Base-by-base conservation (phyloP, 2,329 filamentous ascomycete genomes). In the Raffaelea arxii region DNA sequence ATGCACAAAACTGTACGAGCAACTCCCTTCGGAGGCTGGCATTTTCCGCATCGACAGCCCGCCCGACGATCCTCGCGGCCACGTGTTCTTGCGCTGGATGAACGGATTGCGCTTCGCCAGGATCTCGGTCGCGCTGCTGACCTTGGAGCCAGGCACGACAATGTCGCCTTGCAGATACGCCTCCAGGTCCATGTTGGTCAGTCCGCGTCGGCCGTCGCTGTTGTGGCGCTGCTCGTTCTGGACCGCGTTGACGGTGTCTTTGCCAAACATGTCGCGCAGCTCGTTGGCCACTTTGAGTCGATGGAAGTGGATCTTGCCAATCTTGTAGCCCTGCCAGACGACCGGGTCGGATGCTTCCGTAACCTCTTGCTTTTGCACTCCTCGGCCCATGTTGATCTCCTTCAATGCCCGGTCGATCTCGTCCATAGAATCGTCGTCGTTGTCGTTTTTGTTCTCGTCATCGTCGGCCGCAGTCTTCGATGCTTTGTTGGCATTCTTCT, bases 251-350 rank as follows among this genome's bases (percentile, higher is more conserved):
- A 74, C 84, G 58, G 68, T 76, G 46, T 71, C 78, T 53, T 67
- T 69, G 6, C 71, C 77, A 61, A 74, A 80, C 3, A 80, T 62
- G 25, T 66, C 69, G 43, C 74, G 83, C 88, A 98, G 96, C 67
- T 98, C 92, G 58, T 95, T 94, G 30, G 83, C 73, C 7, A 86
- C 86, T 59, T 91, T 90, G 11, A 98, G 75, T 55, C 89, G 79
- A 54, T 85, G 77, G 1, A 82, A 77, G 54, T 75, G 74, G 56
- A 77, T 69, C 25, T 65, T 61, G 2, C 79, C 61, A 6, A 77
- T 64, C 48, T 23, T 11, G 46, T 46, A 2, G 55, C 40, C 9
- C 38, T 46, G 7, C 50, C 48, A 9, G 40, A 27, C 11, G 25
- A 6, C 4, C 16, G n/a, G 22, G 35, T 18, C 4, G 16, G 27